Conservation (phyloP, 768 basidiomycete genomes). For the Lactifluus subvellereus region DNA sequence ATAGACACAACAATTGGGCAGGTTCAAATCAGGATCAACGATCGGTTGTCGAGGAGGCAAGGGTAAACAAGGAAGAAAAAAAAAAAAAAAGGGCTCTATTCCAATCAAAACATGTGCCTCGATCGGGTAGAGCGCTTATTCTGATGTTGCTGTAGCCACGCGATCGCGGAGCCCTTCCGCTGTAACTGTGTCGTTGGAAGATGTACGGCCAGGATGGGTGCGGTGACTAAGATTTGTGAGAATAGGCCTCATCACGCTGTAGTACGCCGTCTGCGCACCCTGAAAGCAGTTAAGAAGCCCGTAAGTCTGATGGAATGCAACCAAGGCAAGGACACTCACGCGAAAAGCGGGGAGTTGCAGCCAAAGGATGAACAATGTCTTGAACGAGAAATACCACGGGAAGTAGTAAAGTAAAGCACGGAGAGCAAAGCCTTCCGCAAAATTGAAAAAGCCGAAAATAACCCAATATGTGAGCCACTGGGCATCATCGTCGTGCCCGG, state of each 20-base stretch:
- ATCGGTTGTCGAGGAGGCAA: not conserved
- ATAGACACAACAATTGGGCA: constrained; percentile 5
- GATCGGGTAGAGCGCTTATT: constrained; percentile 25
- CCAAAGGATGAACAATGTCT: constrained; percentile 88
- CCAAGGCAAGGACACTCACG: constrained; percentile 44
- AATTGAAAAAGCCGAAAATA: constrained; percentile 90
- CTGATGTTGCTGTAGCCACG: constrained; percentile 37
- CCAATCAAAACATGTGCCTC: not conserved
- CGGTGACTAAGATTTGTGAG: constrained; percentile 53
- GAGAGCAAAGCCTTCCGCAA: constrained; percentile 81
- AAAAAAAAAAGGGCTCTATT: not conserved
- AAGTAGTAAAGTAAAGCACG: constrained; percentile 84
- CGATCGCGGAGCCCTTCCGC: constrained; percentile 44
- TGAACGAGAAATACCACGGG: constrained; percentile 93
- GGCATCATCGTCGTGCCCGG: constrained; percentile 76
- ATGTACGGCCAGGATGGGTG: constrained; percentile 38
- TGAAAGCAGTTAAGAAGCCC: constrained; percentile 30
- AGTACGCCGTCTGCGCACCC: constrained; percentile 85
- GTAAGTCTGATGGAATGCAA: constrained; percentile 4
- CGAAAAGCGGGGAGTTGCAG: constrained; percentile 82
- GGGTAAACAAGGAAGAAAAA: not conserved
- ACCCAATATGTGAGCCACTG: constrained; percentile 99
- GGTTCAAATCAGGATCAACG: constrained; percentile 4
- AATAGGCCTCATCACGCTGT: constrained; percentile 70
- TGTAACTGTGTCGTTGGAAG: constrained; percentile 49